A percentile compares a stretch with the other conserved stretches of the same genome.
Evolutionary conservation across 139 green algal genomes (phyloP).

Genomic region (Closterium sp.): DNA sequence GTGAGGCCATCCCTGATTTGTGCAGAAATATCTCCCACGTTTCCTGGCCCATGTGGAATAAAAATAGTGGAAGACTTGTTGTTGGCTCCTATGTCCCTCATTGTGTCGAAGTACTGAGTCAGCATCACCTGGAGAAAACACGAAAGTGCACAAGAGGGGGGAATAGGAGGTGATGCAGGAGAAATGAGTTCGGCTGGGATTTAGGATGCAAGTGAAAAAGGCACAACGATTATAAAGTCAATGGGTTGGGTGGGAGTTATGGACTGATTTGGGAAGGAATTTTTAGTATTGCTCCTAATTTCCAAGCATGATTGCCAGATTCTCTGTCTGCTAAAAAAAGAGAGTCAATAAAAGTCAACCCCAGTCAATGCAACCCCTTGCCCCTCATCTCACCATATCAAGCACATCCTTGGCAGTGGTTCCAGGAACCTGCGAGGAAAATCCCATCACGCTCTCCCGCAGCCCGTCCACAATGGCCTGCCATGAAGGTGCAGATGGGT

Average conservation of each 20-base stretch:
- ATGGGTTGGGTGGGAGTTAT: too few relatives aligned
- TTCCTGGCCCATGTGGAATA: slow-evolving; percentile 69
- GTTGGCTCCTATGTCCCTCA: slow-evolving; percentile 59
- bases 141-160: neutral
- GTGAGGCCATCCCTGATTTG: slow-evolving; percentile 66
- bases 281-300: too few relatives aligned
- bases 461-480: slow-evolving; percentile 88
- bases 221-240: too few relatives aligned
- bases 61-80: slow-evolving; percentile 70
- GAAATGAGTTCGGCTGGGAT: too few relatives aligned
- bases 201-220: too few relatives aligned
- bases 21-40: slow-evolving; percentile 63
- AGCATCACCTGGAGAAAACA: slow-evolving; percentile 65
- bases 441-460: slow-evolving; percentile 79
- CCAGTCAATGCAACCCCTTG: neutral
- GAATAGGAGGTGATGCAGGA: too few relatives aligned
- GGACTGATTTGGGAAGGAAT: too few relatives aligned
- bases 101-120: slow-evolving; percentile 90
- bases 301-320: too few relatives aligned
- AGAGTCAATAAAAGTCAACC: neutral
- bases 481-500: neutral
- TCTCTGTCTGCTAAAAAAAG: too few relatives aligned
- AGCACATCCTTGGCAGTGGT: slow-evolving; percentile 64
- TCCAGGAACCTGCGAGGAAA: slow-evolving; percentile 59
- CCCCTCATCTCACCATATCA: slow-evolving; percentile 68